A percentile compares a stretch with the other conserved stretches of the same genome.
phyloP scores from a whole-genome alignment of 164 flowering plant genomes.

The Umbilicus rupestris region DNA sequence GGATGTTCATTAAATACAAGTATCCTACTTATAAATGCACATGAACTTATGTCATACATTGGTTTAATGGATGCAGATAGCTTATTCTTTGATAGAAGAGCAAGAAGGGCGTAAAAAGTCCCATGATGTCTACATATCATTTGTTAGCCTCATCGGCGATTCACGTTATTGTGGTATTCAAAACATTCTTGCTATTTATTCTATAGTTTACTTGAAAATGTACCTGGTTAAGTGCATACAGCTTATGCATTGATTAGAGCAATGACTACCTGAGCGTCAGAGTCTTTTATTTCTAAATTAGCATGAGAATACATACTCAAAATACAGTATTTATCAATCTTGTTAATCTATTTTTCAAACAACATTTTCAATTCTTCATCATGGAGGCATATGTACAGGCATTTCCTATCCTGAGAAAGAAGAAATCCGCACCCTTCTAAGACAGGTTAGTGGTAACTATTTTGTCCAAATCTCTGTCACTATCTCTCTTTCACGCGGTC shows the following conservation, averaged over 20 bases:
- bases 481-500: not conserved
- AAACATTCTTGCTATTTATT: not conserved
- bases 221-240: not conserved
- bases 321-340: not conserved
- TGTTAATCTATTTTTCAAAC: not conserved
- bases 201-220: not conserved
- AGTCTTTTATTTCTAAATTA: not conserved
- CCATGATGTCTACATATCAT: conserved; percentile 71
- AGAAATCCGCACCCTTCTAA: conserved; percentile 69
- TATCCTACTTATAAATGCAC: not conserved
- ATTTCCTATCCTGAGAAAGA: conserved; percentile 81
- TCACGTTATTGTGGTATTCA: conserved; percentile 77
- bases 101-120: conserved; percentile 63
- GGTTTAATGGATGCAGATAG: conserved; percentile 42
- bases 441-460: conserved; percentile 51
- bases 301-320: not conserved
- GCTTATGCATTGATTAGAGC: not conserved
- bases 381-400: conserved; percentile 33
- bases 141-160: conserved; percentile 86
- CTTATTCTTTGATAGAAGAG: conserved; percentile 73
- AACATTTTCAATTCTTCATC: conserved; percentile 13
- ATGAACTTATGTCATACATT: not conserved
- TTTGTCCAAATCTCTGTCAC: not conserved
- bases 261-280: not conserved
- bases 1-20: too few species aligned